Base-by-base conservation (phyloP, 768 basidiomycete species). In the Neoboletus subvelutipes region DNA sequence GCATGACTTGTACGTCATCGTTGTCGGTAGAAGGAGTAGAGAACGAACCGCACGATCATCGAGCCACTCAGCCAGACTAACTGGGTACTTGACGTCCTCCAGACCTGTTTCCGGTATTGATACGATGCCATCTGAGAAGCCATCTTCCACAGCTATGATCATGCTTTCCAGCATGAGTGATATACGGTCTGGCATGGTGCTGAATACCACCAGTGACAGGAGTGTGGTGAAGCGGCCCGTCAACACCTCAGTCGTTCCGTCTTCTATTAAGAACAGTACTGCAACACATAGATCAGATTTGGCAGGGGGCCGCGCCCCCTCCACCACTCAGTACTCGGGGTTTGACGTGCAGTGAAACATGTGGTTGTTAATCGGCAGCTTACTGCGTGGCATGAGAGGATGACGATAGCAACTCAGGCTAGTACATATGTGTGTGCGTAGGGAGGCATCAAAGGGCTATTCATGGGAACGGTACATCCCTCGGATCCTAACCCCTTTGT, bases 141-240 rank as follows among this genome's bases (percentile, higher is more conserved):
- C 42, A 0, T 52, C 20, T 9, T 61, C 58, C 10, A 61, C 47
- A 5, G 46, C 54, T 5, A 17, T 31, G 13, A 59, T 22, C 57
- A 55, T 37, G 29, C 17, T 34, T 1, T 59, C 57, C 22, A 61
- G 17, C 45, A 51, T 50, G 2, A 31, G 18, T 2, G 53, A 37
- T 55, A 55, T 8, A 42, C 18, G 53, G 39, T 55, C 47, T 20
- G 10, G 17, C 37, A 50, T 50, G 3, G 34, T 26, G 48, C 20
- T 8, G 7, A 22, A 17, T 24, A 24, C 33, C 11, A 10, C 15
- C 11, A 5, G 34, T 17, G 24, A 24, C 11, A 6, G 17, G 48
- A 26, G 34, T 10, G 17, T 4, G 48, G 34, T 24, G 48, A 31
- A 36, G 36, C 10, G 11, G 17, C n/a, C n/a, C n/a, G 13, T 17